phyloP scores from a whole-genome alignment of 495 filamentous ascomycete species.

The Platismatia glauca region DNA sequence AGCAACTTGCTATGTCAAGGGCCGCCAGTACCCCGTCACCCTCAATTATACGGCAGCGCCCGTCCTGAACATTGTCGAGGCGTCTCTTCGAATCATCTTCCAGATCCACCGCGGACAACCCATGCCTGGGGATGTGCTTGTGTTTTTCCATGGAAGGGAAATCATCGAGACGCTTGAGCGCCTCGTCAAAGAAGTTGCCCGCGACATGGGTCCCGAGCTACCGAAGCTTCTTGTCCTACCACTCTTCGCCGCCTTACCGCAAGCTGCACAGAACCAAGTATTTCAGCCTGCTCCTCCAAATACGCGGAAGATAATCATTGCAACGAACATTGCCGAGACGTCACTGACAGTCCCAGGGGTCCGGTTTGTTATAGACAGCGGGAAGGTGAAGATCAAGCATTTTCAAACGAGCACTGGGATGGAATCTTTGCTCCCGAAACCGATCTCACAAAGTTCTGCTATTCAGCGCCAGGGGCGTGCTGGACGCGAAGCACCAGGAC shows the following conservation, averaged over 20 bases:
- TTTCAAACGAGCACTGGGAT: constrained; percentile 77
- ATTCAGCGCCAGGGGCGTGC: constrained; percentile 89
- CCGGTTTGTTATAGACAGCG: constrained; percentile 82
- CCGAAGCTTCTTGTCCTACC: constrained; percentile 69
- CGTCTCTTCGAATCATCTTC: constrained; percentile 74
- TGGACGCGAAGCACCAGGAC: constrained; percentile 81
- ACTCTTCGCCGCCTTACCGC: constrained; percentile 63
- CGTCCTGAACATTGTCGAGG: constrained; percentile 74
- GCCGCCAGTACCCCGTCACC: constrained; percentile 80
- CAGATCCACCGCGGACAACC: constrained; percentile 82
- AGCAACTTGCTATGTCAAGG: constrained; percentile 65
- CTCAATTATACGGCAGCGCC: constrained; percentile 67
- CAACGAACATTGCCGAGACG: constrained; percentile 97
- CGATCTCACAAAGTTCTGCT: constrained; percentile 86
- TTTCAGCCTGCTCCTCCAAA: constrained; percentile 67
- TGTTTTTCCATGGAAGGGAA: constrained; percentile 90
- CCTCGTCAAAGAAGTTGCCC: constrained; percentile 70
- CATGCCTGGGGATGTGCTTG: constrained; percentile 85
- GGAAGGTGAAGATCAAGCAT: constrained; percentile 89
- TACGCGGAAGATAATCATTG: constrained; percentile 81
- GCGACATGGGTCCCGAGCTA: constrained; percentile 57
- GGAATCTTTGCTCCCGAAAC: constrained; percentile 83
- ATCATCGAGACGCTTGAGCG: constrained; percentile 76
- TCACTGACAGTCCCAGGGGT: constrained; percentile 95
- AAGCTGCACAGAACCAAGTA: constrained; percentile 71